Conservation (phyloP, 129 eudicot species). For the Centaurea solstitialis region DNA sequence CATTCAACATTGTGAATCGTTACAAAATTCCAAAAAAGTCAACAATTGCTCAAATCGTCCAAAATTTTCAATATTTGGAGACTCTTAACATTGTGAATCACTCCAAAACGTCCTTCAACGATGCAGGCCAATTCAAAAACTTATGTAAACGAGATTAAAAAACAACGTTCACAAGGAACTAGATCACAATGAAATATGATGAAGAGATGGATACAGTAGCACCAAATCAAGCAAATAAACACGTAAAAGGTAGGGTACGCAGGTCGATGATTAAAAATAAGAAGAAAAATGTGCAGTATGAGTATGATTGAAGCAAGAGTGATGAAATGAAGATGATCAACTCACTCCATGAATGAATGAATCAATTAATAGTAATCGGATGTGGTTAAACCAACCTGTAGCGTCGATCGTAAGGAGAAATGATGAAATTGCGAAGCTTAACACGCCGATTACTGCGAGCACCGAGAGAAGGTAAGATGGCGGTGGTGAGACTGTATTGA, state of each 20-base stretch:
- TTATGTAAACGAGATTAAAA: neutral
- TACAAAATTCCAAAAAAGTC: neutral
- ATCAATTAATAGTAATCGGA: slow-evolving; percentile 1
- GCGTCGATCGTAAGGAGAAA: slow-evolving; percentile 69
- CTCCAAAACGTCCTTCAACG: slow-evolving; percentile 2
- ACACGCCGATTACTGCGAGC: slow-evolving; percentile 63
- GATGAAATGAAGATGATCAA: slow-evolving; percentile 3
- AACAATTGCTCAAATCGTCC: slow-evolving; percentile 16
- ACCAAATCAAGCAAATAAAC: neutral
- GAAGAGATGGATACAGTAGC: neutral
- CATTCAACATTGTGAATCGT: slow-evolving; percentile 11
- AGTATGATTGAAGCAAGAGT: slow-evolving; percentile 20
- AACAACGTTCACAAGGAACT: neutral
- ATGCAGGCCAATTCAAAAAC: neutral
- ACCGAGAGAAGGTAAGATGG: slow-evolving; percentile 79
- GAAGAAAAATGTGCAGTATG: slow-evolving; percentile 1
- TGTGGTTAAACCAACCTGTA: slow-evolving; percentile 65
- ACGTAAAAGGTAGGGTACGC: slow-evolving; percentile 13
- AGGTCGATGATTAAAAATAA: slow-evolving; percentile 12
- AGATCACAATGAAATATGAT: neutral
- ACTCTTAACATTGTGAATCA: neutral
- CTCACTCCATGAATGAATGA: neutral
- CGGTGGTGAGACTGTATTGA: slow-evolving; percentile 66
- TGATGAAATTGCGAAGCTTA: slow-evolving; percentile 46
- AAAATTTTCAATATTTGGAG: too few relatives aligned